Percentiles rank a stretch among this genome's conserved stretches.
Evolutionary conservation across 345 rosid genomes (phyloP).

Genomic region (Atalantia buxifolia): DNA sequence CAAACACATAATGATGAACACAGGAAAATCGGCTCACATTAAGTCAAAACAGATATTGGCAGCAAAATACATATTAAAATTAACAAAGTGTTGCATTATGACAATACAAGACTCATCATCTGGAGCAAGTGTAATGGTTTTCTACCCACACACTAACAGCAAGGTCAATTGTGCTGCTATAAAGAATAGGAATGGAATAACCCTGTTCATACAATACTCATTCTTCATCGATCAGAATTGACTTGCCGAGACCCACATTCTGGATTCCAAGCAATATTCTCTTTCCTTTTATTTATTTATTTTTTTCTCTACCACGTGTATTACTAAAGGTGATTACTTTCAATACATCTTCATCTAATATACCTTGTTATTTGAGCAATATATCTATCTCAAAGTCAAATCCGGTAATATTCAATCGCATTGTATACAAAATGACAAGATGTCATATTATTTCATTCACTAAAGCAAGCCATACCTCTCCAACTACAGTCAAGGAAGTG

Average conservation of each 20-base stretch:
- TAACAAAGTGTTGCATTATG: background rate
- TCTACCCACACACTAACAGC: background rate
- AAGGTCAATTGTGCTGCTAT: background rate
- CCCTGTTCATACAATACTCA: background rate
- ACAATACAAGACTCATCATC: background rate
- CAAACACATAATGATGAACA: background rate
- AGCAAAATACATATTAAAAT: background rate
- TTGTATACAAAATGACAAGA: background rate
- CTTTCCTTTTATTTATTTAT: background rate
- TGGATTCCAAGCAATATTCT: background rate
- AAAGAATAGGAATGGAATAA: background rate
- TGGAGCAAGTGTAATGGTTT: background rate
- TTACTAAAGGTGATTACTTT: background rate
- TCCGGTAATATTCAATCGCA: background rate
- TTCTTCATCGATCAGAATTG: background rate
- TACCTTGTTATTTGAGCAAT: too few species aligned
- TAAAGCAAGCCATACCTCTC: conserved; percentile 62
- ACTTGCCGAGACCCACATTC: background rate
- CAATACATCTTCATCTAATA: background rate
- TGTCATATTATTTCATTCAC: background rate
- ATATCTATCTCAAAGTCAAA: background rate
- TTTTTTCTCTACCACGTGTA: background rate
- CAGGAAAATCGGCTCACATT: background rate
- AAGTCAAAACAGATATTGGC: background rate
- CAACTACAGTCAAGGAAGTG: conserved; percentile 86